Base-by-base conservation (phyloP, 768 basidiomycete genomes). In the Lactarius indigo region DNA sequence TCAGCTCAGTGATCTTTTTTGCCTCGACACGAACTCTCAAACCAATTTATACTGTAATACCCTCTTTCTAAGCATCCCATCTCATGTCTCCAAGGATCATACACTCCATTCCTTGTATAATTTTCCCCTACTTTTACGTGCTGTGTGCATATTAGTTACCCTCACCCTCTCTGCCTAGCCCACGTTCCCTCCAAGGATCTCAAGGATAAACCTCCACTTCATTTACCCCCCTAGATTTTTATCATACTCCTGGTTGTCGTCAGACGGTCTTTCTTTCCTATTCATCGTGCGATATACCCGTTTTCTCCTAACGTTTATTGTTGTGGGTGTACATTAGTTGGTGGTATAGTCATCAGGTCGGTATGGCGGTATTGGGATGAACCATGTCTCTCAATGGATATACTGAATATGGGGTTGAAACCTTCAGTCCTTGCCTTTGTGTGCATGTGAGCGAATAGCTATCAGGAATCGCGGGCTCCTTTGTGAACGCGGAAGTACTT, bases 311-410 rank as follows among this genome's bases (percentile, higher is more conserved):
- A 54, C 13, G 30, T 63, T 35, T 6, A 55, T 5, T 56, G 62
- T 68, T 68, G 52, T 68, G 66, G 66, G 44, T 68, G 66, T 68
- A 68, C 42, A 68, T 23, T 64, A 59, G 42, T 44, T 37, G 35
- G 66, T 56, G 58, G 52, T 47, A 68, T 59, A 57, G 66, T 42
- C 47, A 59, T 59, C 50, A 37, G 23, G n/a, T 63, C 41, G 17
- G 17, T 31, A 58, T 54, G 37, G 17, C 41, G 17, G 17, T 31
- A 58, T 54, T 30, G 17, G 26, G 56, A 58, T 54, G 61, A 41
- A 18, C 42, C 62, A n/a, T 54, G 31, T 23, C n/a, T 58, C 28
- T 57, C 60, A 57, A 52, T 41, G 50, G 26, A 54, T 30, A 31
- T 39, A 17, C 44, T n/a, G 17, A 28, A 44, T 17, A 50, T 39